Evolutionary conservation across 176 grass and related monocot species (phyloP).

Genomic region (Lolium rigidum): DNA sequence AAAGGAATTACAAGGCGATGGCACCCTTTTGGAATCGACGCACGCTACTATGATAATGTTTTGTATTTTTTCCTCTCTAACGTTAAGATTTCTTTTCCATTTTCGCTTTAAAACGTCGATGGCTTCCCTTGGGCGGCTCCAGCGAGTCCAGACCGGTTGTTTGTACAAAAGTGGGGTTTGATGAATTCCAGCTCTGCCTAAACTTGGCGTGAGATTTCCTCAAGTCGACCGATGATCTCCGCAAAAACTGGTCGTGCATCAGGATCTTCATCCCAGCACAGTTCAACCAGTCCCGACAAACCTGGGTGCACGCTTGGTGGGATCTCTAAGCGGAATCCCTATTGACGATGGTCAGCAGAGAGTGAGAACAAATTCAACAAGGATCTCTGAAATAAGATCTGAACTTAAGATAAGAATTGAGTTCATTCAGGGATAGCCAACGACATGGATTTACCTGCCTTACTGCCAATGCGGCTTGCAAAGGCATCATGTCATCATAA

Average conservation of each 20-base stretch:
- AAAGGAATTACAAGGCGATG: no score
- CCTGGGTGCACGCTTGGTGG: constrained; percentile 56
- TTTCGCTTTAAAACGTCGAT: constrained; percentile 50
- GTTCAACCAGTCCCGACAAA: constrained; percentile 56
- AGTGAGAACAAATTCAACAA: not conserved
- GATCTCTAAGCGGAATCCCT: constrained; percentile 81
- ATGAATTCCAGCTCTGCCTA: constrained; percentile 44
- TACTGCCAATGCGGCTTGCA: constrained; percentile 95
- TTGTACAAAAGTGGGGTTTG: not conserved
- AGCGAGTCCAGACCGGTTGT: not conserved
- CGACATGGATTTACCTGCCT: constrained; percentile 60
- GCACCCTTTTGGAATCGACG: not conserved
- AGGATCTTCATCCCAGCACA: constrained; percentile 76
- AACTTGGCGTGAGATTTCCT: constrained; percentile 60
- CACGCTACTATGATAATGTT: not conserved
- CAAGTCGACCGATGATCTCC: constrained; percentile 67
- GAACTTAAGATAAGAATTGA: not conserved
- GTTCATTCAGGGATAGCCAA: not conserved
- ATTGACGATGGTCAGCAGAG: not conserved
- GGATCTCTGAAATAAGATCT: not conserved
- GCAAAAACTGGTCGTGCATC: constrained; percentile 56
- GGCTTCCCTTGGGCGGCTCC: constrained; percentile 42
- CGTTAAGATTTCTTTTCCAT: constrained; percentile 63
- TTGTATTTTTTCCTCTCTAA: not conserved
- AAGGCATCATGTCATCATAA: constrained; percentile 85